Evolutionary conservation across 148 eudicot genomes (phyloP).

Genomic region (Rhododendron griersonianum): DNA sequence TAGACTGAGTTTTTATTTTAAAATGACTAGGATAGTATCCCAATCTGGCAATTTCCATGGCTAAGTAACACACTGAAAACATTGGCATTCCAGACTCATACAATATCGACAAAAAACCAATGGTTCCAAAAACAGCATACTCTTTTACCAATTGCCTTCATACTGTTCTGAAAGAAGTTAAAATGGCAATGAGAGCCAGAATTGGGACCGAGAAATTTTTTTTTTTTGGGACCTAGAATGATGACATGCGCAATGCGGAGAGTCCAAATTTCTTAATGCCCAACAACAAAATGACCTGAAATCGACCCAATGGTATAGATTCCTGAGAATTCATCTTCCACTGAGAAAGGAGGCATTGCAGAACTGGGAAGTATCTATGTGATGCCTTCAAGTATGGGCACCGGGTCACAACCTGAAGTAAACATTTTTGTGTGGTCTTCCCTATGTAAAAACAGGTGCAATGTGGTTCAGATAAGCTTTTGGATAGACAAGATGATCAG

Average conservation of each 20-base stretch:
- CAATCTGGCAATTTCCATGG: neutral
- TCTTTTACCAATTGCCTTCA: neutral
- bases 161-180: neutral
- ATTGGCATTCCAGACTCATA: neutral
- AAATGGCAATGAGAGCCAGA: neutral
- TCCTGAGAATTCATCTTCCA: neutral
- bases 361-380: neutral
- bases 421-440: slow-evolving; percentile 1
- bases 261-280: neutral
- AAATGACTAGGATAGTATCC: neutral
- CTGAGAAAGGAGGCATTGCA: neutral
- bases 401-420: neutral
- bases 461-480: neutral
- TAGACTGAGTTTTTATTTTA: neutral
- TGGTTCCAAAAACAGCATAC: neutral
- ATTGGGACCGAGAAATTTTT: neutral
- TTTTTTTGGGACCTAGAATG: neutral
- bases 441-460: neutral
- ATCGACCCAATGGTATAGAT: neutral
- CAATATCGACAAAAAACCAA: neutral
- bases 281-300: neutral
- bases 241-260: neutral
- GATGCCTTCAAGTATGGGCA: neutral
- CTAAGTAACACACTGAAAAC: neutral
- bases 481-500: neutral